Conservation (phyloP, 2,329 filamentous ascomycete species). For the Fusarium aywerte region DNA sequence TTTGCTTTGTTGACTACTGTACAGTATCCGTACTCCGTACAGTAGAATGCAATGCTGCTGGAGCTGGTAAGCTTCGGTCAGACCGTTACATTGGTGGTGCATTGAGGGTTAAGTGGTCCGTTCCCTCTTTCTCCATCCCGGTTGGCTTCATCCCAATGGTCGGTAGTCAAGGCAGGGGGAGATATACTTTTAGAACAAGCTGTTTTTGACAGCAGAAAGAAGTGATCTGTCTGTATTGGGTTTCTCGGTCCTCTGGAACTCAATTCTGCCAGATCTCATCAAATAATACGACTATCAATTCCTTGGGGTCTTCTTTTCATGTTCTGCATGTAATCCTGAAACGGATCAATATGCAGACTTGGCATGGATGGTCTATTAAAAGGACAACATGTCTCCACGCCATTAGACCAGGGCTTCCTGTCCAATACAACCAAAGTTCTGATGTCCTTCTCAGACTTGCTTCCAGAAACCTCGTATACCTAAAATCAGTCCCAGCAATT, state of each 20-base stretch:
- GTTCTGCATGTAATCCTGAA: not conserved
- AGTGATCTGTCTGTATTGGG: too few relatives aligned
- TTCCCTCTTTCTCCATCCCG: not conserved
- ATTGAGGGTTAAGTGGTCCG: constrained; percentile 22
- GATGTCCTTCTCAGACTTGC: not conserved
- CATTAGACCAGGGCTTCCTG: constrained; percentile 3
- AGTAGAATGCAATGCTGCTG: too few relatives aligned
- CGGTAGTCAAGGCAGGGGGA: constrained; percentile 1
- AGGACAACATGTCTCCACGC: not conserved
- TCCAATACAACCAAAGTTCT: constrained; percentile 4
- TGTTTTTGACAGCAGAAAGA: not conserved
- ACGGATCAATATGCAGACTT: not conserved
- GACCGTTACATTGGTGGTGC: constrained; percentile 26
- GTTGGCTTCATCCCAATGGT: constrained; percentile 14
- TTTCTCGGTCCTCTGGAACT: too few relatives aligned
- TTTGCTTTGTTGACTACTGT: not conserved
- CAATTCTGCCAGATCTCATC: not conserved
- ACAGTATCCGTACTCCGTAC: too few relatives aligned
- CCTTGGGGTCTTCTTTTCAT: not conserved
- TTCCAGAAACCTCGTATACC: constrained; percentile 22
- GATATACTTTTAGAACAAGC: constrained; percentile 13
- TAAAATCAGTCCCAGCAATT: constrained; percentile 16
- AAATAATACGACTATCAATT: not conserved
- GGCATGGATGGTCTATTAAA: constrained; percentile 16
- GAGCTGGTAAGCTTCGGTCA: constrained; percentile 9